Conservation (phyloP, 306 rosid species). For the Betula pendula region DNA sequence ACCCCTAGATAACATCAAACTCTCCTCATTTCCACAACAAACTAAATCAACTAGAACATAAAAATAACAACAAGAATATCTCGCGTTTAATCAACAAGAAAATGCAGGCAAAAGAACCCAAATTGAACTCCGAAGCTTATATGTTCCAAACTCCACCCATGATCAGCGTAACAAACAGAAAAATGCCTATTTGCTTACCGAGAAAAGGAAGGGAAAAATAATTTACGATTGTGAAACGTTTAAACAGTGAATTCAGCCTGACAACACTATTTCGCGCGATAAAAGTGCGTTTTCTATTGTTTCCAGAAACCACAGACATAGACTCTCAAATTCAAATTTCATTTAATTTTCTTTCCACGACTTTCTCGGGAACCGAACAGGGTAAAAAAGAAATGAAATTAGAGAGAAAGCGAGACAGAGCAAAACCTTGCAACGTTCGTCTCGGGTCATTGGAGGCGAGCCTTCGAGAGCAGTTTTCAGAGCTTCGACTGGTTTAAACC, state of each 20-base stretch:
- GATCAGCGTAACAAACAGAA: background rate
- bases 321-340: too few species aligned
- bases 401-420: background rate
- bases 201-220: background rate
- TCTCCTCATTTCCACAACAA: slow-evolving; percentile 2
- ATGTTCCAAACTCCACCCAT: background rate
- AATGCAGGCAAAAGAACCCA: background rate
- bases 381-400: background rate
- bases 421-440: slow-evolving; percentile 91
- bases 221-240: background rate
- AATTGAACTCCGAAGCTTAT: background rate
- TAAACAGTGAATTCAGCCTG: background rate
- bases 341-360: background rate
- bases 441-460: slow-evolving; percentile 75
- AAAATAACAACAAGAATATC: background rate
- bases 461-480: slow-evolving; percentile 98
- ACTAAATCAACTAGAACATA: background rate
- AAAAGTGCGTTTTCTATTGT: background rate
- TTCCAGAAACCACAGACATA: background rate
- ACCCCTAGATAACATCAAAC: slow-evolving; percentile 13
- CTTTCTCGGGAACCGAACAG: slow-evolving; percentile 2
- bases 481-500: slow-evolving; percentile 84
- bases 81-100: background rate
- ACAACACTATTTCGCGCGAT: background rate
- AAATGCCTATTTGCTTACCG: background rate